Conservation (phyloP, 2,329 filamentous ascomycete species). For the Fusarium neocosmosporiellum region DNA sequence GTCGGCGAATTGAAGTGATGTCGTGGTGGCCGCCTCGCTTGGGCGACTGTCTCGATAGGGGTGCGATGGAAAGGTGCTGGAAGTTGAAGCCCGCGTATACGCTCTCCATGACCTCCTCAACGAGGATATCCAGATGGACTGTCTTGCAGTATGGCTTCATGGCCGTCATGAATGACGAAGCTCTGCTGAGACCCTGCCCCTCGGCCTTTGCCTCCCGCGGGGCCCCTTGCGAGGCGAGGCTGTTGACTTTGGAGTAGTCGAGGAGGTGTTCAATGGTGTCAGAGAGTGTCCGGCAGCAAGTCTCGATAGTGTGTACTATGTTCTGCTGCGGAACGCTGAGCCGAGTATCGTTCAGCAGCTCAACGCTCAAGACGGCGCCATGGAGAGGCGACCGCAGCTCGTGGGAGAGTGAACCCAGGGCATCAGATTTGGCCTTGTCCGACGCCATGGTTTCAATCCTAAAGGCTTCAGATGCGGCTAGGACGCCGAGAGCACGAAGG, state of each 20-base stretch:
- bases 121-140: conserved; percentile 53
- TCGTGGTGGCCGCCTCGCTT: conserved; percentile 16
- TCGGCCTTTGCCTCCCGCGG: not conserved
- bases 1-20: conserved; percentile 30
- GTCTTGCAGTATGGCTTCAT: conserved; percentile 31
- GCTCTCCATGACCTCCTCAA: conserved; percentile 61
- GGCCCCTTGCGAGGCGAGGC: conserved; percentile 33
- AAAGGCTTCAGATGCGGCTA: conserved; percentile 67
- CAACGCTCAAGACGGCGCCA: conserved; percentile 66
- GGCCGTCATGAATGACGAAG: conserved; percentile 6
- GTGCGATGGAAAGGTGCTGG: conserved; percentile 40
- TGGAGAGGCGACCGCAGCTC: conserved; percentile 71
- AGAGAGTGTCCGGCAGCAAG: conserved; percentile 61
- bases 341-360: conserved; percentile 64
- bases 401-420: conserved; percentile 70
- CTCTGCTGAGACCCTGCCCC: not conserved
- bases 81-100: conserved; percentile 59
- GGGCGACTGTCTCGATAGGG: conserved; percentile 12
- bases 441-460: conserved; percentile 53
- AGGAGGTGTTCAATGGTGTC: conserved; percentile 66
- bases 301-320: conserved; percentile 61
- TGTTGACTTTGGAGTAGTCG: conserved; percentile 67
- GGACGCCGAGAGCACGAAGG: conserved; percentile 62
- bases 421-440: conserved; percentile 65
- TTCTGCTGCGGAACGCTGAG: conserved; percentile 60